Conservation (phyloP, 1,284 basidiomycete species). For the Waitea zeae region DNA sequence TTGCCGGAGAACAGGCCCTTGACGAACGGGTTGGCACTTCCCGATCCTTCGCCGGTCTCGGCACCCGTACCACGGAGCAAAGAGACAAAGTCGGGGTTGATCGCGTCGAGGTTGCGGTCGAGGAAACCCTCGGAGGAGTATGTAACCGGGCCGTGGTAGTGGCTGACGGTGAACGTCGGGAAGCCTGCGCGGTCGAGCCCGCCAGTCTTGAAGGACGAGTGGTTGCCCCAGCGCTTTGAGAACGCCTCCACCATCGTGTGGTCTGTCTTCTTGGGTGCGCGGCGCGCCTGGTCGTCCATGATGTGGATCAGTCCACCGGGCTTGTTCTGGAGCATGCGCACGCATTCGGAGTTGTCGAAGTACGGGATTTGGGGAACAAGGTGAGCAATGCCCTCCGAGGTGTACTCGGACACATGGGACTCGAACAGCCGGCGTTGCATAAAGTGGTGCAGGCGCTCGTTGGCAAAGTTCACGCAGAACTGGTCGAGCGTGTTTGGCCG, state of each 20-base stretch:
- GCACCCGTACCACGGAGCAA: conserved; percentile 54
- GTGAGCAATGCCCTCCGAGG: conserved; percentile 64
- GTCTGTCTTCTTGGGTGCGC: conserved; percentile 82
- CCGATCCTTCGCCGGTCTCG: conserved; percentile 27
- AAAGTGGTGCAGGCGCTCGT: conserved; percentile 81
- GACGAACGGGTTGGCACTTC: conserved; percentile 82
- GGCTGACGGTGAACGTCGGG: conserved; percentile 83
- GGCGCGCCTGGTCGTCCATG: conserved; percentile 89
- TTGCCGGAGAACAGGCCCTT: conserved; percentile 79
- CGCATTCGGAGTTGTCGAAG: conserved; percentile 85
- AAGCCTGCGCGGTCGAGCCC: conserved; percentile 61
- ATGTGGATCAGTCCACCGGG: conserved; percentile 92
- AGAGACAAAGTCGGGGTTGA: conserved; percentile 88
- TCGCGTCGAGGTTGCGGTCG: conserved; percentile 75
- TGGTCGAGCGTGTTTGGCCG: conserved; percentile 87
- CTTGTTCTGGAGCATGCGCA: conserved; percentile 73
- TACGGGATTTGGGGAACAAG: conserved; percentile 62
- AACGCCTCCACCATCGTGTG: conserved; percentile 92
- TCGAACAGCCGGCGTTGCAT: conserved; percentile 73
- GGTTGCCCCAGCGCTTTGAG: conserved; percentile 86
- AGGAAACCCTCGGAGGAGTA: conserved; percentile 87
- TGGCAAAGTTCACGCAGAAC: conserved; percentile 92
- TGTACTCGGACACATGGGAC: conserved; percentile 65
- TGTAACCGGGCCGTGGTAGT: conserved; percentile 82
- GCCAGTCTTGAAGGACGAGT: conserved; percentile 77